phyloP scores from a whole-genome alignment of 2,329 filamentous ascomycete genomes.

The Chalaropsis thielavioides region DNA sequence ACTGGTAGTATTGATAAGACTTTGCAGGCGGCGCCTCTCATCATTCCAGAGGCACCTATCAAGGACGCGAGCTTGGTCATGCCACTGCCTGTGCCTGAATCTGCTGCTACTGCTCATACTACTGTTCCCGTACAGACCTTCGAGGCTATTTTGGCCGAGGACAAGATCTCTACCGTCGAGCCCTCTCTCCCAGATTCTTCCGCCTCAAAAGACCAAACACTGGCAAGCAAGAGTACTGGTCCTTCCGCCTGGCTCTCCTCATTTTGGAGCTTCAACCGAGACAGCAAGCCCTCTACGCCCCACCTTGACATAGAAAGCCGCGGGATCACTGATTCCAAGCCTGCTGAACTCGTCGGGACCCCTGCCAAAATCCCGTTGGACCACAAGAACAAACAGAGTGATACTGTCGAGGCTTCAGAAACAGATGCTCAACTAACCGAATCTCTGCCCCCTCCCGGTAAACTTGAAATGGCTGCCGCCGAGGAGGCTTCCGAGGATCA shows the following conservation, averaged over 20 bases:
- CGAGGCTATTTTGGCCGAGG: not conserved
- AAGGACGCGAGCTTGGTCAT: not conserved
- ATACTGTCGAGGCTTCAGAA: not conserved
- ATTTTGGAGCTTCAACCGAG: conserved; percentile 2
- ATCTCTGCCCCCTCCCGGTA: not conserved
- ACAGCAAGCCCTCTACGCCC: not conserved
- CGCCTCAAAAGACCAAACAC: not conserved
- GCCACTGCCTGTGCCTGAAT: not conserved
- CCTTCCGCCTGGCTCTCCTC: not conserved
- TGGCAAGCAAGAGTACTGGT: not conserved
- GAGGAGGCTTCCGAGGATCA: not conserved
- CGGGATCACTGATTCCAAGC: not conserved
- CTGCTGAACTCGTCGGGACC: not conserved
- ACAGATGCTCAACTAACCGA: not conserved
- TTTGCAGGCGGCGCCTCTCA: not conserved
- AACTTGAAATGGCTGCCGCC: not conserved
- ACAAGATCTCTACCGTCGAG: not conserved
- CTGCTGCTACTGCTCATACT: not conserved
- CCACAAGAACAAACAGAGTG: not conserved
- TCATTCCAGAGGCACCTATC: not conserved
- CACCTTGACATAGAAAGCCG: not conserved
- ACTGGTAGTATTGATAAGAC: not conserved
- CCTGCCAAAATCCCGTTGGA: not conserved
- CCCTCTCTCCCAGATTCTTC: not conserved
- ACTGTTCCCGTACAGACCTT: not conserved